These are phyloP conservation scores for Clarireedia sp. DNA, from an alignment of 2,329 filamentous ascomycete genomes.

Conservation along the genomic window DNA sequence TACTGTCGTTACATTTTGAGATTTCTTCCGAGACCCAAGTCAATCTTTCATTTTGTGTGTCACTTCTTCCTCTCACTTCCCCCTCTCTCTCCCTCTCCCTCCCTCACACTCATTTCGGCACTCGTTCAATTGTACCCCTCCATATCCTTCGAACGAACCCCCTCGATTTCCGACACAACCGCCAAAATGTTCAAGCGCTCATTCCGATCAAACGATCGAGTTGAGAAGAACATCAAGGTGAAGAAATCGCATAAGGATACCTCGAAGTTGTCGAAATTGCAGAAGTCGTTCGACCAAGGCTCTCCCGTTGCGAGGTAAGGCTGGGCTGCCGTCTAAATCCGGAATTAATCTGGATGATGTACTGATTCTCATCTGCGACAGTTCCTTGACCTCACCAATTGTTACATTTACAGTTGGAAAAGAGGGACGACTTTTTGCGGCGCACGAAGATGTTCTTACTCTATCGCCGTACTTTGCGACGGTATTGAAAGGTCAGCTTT, in stretches of 20 bases:
- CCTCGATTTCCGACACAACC: conserved; percentile 13
- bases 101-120: conserved; percentile 26
- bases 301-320: conserved; percentile 40
- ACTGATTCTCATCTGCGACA: conserved; percentile 16
- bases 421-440: conserved; percentile 86
- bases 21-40: conserved; percentile 31
- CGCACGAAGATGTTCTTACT: conserved; percentile 85
- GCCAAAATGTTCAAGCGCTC: conserved; percentile 85
- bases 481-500: conserved; percentile 63
- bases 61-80: conserved; percentile 15
- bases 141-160: conserved; percentile 16
- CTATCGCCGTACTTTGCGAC: conserved; percentile 78
- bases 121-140: conserved; percentile 24
- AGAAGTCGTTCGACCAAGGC: conserved; percentile 65
- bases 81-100: background rate
- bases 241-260: conserved; percentile 73
- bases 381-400: conserved; percentile 55
- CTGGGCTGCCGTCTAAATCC: conserved; percentile 8
- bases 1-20: conserved; percentile 31
- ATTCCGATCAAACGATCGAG: conserved; percentile 75
- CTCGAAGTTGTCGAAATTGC: conserved; percentile 75
- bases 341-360: background rate
- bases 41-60: conserved; percentile 31
- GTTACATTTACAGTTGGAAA: conserved; percentile 77
- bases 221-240: conserved; percentile 79